A percentile compares a stretch with the other conserved stretches of the same genome.
Conservation (phyloP, 1,284 basidiomycete species). For the Boletus sp. region DNA sequence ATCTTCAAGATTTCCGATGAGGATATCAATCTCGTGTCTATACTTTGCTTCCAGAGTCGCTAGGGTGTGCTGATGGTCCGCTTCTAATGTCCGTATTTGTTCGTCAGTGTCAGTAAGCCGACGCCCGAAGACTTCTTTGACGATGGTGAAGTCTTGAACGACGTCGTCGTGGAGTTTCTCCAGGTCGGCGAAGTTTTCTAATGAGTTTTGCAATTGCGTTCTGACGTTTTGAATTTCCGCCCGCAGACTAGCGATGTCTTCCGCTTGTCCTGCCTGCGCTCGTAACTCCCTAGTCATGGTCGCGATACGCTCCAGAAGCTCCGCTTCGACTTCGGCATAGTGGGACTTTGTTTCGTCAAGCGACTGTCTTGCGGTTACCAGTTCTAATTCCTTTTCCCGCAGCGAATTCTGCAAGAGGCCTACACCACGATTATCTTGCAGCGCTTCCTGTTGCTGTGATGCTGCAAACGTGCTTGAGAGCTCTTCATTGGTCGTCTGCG, state of each 20-base stretch:
- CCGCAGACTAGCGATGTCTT: constrained; percentile 17
- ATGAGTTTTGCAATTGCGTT: constrained; percentile 19
- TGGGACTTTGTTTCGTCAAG: constrained; percentile 21
- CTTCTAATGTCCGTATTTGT: constrained; percentile 22
- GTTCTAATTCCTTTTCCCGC: constrained; percentile 24
- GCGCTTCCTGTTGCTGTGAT: too few relatives aligned
- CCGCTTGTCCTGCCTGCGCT: constrained; percentile 9
- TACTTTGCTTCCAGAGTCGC: constrained; percentile 19
- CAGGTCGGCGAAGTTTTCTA: constrained; percentile 23
- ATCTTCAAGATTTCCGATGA: constrained; percentile 24
- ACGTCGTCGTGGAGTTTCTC: constrained; percentile 24
- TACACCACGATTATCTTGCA: constrained; percentile 4
- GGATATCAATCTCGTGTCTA: constrained; percentile 18
- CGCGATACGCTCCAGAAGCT: constrained; percentile 22
- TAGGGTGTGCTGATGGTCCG: constrained; percentile 18
- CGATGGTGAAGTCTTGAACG: constrained; percentile 18
- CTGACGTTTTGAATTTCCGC: constrained; percentile 19
- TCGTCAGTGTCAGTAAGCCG: constrained; percentile 22
- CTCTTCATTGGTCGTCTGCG: too few relatives aligned
- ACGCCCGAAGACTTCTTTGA: constrained; percentile 23
- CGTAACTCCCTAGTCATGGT: constrained; percentile 19
- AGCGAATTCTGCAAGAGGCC: constrained; percentile 19
- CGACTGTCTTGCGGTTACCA: constrained; percentile 11
- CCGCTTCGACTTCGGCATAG: constrained; percentile 15
- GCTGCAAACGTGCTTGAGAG: not conserved